phyloP scores from a whole-genome alignment of 768 basidiomycete genomes.

The Boletus rubroflammeus region DNA sequence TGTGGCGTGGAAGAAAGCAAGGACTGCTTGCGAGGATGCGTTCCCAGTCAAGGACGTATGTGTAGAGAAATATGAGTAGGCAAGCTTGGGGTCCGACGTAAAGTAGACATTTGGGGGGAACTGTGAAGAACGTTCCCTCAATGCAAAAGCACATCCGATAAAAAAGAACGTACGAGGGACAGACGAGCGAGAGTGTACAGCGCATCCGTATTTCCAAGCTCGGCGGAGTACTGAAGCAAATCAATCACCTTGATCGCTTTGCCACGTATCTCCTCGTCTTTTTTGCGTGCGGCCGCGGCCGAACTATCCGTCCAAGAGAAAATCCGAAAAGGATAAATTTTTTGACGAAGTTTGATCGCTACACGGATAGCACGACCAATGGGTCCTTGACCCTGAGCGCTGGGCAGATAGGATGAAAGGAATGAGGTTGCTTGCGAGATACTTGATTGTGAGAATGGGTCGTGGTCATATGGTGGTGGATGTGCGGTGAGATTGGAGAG shows the following conservation, averaged over 20 bases:
- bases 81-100: slow-evolving; percentile 53
- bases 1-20: slow-evolving; percentile 87
- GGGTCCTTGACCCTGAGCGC: slow-evolving; percentile 73
- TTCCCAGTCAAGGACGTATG: slow-evolving; percentile 76
- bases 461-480: slow-evolving; percentile 53
- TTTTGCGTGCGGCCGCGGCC: slow-evolving; percentile 44
- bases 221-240: slow-evolving; percentile 74
- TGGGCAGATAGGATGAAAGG: slow-evolving; percentile 65
- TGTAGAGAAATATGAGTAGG: slow-evolving; percentile 57
- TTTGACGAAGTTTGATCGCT: slow-evolving; percentile 58
- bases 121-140: slow-evolving; percentile 32
- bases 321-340: slow-evolving; percentile 48
- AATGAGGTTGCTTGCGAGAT: slow-evolving; percentile 47
- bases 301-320: slow-evolving; percentile 41
- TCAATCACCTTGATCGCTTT: slow-evolving; percentile 83
- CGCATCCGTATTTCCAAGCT: slow-evolving; percentile 73
- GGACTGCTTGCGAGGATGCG: slow-evolving; percentile 77
- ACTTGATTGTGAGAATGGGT: slow-evolving; percentile 37
- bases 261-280: slow-evolving; percentile 61
- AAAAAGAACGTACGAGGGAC: slow-evolving; percentile 51
- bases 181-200: slow-evolving; percentile 63
- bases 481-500: slow-evolving; percentile 62
- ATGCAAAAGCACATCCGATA: not conserved
- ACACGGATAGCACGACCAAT: slow-evolving; percentile 69
- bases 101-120: slow-evolving; percentile 74